Evolutionary conservation across 1,139 yeast genomes (phyloP), one percentile per base, ranked within the genome.

Genomic region (Pichia sp.): DNA sequence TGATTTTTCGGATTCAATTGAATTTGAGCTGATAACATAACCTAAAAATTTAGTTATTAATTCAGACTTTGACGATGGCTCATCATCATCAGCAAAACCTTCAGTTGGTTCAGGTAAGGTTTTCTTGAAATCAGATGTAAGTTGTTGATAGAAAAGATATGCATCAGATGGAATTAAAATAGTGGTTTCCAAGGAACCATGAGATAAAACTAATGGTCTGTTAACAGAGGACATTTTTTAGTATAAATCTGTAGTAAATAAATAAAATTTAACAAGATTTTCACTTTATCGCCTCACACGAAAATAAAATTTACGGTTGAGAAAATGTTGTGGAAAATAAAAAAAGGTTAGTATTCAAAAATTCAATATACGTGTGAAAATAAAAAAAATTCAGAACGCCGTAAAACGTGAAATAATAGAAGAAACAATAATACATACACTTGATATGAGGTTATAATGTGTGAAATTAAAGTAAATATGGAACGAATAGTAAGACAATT

Each of bases 1-100:
- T 58, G 76, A 39, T 52, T 68, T 67, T 56, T 67, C 71, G 11
- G 61, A 48, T 43, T 59, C 61, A 25, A 58, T 54, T 8, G 62
- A 50, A 9, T 58, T 54, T 19, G 95, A 83, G n/a, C 52, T 41
- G 25, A 63, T 60, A 52, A 87, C 79, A 69, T 79, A 91, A 25
- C 96, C 96, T 57, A 93, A 74, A 67, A 91, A 93, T 64, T 83
- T 81, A 56, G 90, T 89, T 60, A 88, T 77, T 57, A 93, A 79
- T 72, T 95, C 99, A 44, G 91, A 84, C 50, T 95, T 84, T 47
- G 95, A 84, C 45, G 91, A 73, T 44, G 97, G 97, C 72, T 89
- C 98, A 58, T 87, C 84, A 62, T 89, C 96, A 55, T 81, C 87
- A 49, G 93, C 93, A 63, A 79, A 83, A 27, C 86, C 95, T 64